A percentile compares a stretch with the other conserved stretches of the same genome.
Conservation (phyloP, 2,329 filamentous ascomycete genomes). For the Dendryphion nanum region DNA sequence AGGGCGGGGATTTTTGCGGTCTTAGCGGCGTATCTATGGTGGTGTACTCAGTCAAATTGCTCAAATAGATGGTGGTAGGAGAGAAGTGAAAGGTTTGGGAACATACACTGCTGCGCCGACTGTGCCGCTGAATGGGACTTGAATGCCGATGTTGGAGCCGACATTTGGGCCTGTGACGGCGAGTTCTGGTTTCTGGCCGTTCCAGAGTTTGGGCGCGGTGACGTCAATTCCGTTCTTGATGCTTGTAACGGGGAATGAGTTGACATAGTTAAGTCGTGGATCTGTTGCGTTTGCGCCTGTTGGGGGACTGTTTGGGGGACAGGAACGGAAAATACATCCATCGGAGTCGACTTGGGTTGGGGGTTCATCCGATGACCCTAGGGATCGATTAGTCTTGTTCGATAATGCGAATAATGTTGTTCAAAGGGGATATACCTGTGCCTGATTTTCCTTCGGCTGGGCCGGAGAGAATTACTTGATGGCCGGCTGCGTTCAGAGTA, state of each 20-base stretch:
- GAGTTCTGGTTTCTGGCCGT: slow-evolving; percentile 54
- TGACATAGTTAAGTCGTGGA: slow-evolving; percentile 67
- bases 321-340: slow-evolving; percentile 63
- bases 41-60: too few species aligned
- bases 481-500: slow-evolving; percentile 54
- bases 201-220: slow-evolving; percentile 56
- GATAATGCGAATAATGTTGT: too few species aligned
- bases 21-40: slow-evolving; percentile 56
- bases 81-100: too few species aligned
- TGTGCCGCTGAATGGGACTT: slow-evolving; percentile 62
- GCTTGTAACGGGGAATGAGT: slow-evolving; percentile 65
- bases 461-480: slow-evolving; percentile 63
- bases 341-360: slow-evolving; percentile 47
- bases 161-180: slow-evolving; percentile 66
- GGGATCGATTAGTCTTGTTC: too few species aligned
- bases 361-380: slow-evolving; percentile 54
- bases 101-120: slow-evolving; percentile 60
- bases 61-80: too few species aligned
- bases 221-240: slow-evolving; percentile 62
- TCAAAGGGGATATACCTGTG: slow-evolving; percentile 55
- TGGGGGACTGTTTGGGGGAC: slow-evolving; percentile 55
- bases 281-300: slow-evolving; percentile 57
- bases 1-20: slow-evolving; percentile 60
- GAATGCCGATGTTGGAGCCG: slow-evolving; percentile 57
- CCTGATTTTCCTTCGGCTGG: slow-evolving; percentile 68